These are phyloP conservation scores for Lasiosphaeria hispida DNA, from an alignment of 495 filamentous ascomycete genomes.

Conservation along the genomic window DNA sequence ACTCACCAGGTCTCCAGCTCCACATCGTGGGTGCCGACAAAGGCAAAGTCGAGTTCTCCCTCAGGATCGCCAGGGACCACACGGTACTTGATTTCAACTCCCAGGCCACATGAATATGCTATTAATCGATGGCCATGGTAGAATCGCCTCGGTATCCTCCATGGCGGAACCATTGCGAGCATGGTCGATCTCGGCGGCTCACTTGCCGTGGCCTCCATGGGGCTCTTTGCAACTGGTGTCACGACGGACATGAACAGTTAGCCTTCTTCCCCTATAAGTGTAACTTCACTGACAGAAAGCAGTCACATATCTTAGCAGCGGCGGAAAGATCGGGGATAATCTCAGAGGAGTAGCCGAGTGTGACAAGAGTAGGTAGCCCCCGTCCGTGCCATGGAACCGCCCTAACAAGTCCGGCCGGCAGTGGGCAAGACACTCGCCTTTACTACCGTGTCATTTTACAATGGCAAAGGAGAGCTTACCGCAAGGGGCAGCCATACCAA, in stretches of 20 bases:
- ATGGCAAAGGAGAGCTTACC: constrained; percentile 71
- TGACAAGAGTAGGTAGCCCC: constrained; percentile 69
- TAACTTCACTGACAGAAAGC: constrained; percentile 1
- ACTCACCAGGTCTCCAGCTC: constrained; percentile 50
- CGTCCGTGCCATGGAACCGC: neutral
- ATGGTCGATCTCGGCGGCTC: constrained; percentile 96
- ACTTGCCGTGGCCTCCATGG: constrained; percentile 86
- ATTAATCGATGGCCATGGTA: constrained; percentile 29
- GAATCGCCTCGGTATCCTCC: constrained; percentile 88
- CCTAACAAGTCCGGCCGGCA: constrained; percentile 32
- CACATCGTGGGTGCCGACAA: constrained; percentile 71
- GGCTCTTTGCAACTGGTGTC: constrained; percentile 84
- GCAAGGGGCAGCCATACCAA: constrained; percentile 96
- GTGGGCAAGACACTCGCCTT: constrained; percentile 92
- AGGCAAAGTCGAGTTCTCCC: constrained; percentile 81
- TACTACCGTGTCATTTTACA: constrained; percentile 76
- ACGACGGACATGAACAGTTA: constrained; percentile 88
- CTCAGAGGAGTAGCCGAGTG: constrained; percentile 68
- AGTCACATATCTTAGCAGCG: constrained; percentile 90
- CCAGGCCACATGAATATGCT: neutral
- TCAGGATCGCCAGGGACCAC: constrained; percentile 82
- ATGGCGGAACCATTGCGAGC: constrained; percentile 92
- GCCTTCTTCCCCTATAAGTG: constrained; percentile 9
- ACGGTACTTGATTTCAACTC: constrained; percentile 55
- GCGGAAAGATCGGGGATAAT: constrained; percentile 77